These are phyloP conservation scores for Agroathelia rolfsii DNA, from an alignment of 1,284 basidiomycete genomes.

Conservation along the genomic window DNA sequence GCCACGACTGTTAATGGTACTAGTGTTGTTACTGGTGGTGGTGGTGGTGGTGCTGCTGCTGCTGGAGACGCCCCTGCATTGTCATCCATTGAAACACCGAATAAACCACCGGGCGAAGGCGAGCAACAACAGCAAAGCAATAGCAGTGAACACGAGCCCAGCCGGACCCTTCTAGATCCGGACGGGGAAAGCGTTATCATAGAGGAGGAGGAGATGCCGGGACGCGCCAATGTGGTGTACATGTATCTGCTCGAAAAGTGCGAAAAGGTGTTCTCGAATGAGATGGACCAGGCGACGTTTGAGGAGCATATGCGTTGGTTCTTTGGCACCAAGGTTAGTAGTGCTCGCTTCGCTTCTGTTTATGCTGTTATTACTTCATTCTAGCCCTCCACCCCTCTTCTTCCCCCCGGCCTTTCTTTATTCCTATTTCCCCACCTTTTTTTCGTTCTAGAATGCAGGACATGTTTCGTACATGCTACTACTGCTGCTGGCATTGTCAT, in stretches of 20 bases:
- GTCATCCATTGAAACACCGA: too few species aligned
- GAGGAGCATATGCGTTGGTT: constrained; percentile 96
- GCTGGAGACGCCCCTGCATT: too few species aligned
- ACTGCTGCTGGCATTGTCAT: too few species aligned
- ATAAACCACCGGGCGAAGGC: too few species aligned
- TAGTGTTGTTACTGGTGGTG: too few species aligned
- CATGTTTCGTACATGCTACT: neutral
- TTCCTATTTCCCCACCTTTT: constrained; percentile 7
- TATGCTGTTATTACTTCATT: neutral
- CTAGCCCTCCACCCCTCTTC: too few species aligned
- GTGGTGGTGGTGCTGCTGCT: constrained; percentile 25
- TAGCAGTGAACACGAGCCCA: constrained; percentile 18
- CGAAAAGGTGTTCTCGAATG: constrained; percentile 88
- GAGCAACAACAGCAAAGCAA: too few species aligned
- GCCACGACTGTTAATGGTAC: too few species aligned
- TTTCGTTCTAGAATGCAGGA: constrained; percentile 3
- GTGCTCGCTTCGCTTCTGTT: constrained; percentile 16
- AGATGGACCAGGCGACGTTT: constrained; percentile 83
- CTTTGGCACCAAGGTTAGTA: constrained; percentile 90
- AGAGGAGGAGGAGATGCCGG: too few species aligned
- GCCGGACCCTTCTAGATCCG: too few species aligned
- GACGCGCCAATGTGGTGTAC: constrained; percentile 63
- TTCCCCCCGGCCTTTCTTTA: too few species aligned
- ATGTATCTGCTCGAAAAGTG: constrained; percentile 85
- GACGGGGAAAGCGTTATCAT: too few species aligned